Base-by-base conservation (phyloP, 352 stramenopile genomes). In the Globisporangium uncinulatum region DNA sequence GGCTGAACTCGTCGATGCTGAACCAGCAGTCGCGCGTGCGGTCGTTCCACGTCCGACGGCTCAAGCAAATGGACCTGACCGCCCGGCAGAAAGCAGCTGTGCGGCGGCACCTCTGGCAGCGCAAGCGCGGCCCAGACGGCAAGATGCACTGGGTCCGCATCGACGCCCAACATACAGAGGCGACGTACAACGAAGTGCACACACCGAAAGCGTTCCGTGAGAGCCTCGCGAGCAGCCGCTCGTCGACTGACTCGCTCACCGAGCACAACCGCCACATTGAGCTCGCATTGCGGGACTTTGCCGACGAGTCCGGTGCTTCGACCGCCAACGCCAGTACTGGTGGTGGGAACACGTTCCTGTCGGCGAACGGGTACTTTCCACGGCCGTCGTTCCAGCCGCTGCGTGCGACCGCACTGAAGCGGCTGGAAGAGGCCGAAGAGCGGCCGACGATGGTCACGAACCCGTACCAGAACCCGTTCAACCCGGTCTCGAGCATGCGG, bases 41-140 rank as follows among this genome's bases (percentile, higher is more conserved):
- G 0, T 89, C 79, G 48, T 94, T 94, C 68, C 84, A 94, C 63
- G 84, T 94, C 49, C 78, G 84, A 0, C 66, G 84, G 8, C 78
- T 94, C 50, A 91, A 94, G 71, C 82, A 92, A 51, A 92, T 92
- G 82, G 79, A 73, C 54, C 65, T 90, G 43, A 83, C 74, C 36
- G 78, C 87, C 61, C 64, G 78, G 46, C 80, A 90, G 56, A 76
- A 79, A 13, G 80, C 78, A 21, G 80, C 80, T 42, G 78, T 85
- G 56, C 76, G 79, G 37, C 71, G 80, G 15, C 70, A 73, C 10
- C 63, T 90, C 10, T 90, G 80, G 80, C 67, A 81, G 47, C 78
- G 80, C 46, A 85, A 83, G 54, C 67, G 73, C 45, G 57, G 73
- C 24, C n/a, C 55, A 2, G 76, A 90, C 54, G 78, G 78, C 61